These are phyloP conservation scores for Trichoderma breve DNA, from an alignment of 2,329 filamentous ascomycete species.

Conservation along the genomic window DNA sequence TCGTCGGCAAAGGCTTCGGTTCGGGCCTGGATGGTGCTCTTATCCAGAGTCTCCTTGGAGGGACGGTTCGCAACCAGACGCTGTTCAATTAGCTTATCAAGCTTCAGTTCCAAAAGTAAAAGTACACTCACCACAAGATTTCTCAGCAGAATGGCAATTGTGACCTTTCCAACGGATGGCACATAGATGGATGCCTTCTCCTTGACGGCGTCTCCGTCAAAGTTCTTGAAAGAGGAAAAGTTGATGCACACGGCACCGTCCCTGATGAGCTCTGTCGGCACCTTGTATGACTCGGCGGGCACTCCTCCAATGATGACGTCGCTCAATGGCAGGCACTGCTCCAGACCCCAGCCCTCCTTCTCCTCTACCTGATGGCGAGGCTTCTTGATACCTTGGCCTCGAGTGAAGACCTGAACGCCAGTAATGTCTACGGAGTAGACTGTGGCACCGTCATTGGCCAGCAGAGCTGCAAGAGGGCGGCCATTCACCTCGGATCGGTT, in stretches of 20 bases:
- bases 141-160: conserved; percentile 84
- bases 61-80: conserved; percentile 52
- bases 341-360: conserved; percentile 73
- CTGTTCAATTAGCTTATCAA: conserved; percentile 35
- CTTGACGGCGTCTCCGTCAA: conserved; percentile 79
- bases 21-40: conserved; percentile 38
- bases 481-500: conserved; percentile 97
- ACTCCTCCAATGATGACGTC: conserved; percentile 96
- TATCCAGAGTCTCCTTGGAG: conserved; percentile 38
- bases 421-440: conserved; percentile 95
- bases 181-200: conserved; percentile 97
- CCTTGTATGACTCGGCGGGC: conserved; percentile 83
- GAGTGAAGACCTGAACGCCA: conserved; percentile 87
- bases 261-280: conserved; percentile 76
- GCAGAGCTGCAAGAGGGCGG: conserved; percentile 81
- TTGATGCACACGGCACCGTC: conserved; percentile 98
- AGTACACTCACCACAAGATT: conserved; percentile 73
- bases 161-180: conserved; percentile 95
- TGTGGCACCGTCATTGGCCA: conserved; percentile 93
- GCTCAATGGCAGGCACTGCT: conserved; percentile 80
- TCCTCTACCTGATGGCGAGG: conserved; percentile 83
- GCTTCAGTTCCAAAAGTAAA: background rate
- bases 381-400: conserved; percentile 83
- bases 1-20: conserved; percentile 43
- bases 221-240: conserved; percentile 95